Evolutionary conservation across 2,329 filamentous ascomycete genomes (phyloP), one percentile per base, ranked within the genome.

Genomic region (Paramyrothecium sp.): DNA sequence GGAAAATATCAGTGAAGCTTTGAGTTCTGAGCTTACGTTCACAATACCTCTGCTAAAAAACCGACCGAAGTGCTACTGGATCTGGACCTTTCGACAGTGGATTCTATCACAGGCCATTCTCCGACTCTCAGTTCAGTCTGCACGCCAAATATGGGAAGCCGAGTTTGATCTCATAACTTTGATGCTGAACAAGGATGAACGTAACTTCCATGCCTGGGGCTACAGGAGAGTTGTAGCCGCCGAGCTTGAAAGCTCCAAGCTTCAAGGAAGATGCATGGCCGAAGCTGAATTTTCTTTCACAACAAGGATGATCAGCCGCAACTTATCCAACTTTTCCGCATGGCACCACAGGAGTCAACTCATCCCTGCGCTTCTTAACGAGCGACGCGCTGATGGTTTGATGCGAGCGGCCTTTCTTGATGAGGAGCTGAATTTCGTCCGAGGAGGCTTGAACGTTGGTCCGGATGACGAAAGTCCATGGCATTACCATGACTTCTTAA

Each of bases 1-100:
- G 73, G 61, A 66, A 1, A 30, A 12, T 12, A 65, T 79, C 53
- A 59, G 78, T 47, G 76, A 85, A 3, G 69, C 89, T 33, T 81
- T 98, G 60, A 82, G 84, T 51, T 79, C 83, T 56, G 95, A 99
- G 70, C 80, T 98, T 33, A 77, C 78, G 51, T 97, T 97, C 69
- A 88, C 94, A 33, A 85, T 97, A 44, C 91, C 91, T 1, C 82
- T 98, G 21, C 83, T 98, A 53, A 82, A 91, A 62, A 86, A 92
- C 63, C 94, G 87, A 63, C 95, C 95, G 7, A 99, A 99, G 73
- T 98, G 95, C 80, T 99, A 99, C 78, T 98, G 95, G 94, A 94
- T 99, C 67, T 99, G 95, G 95, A 96, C 96, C 65, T 93, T 97
- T 74, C 88, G 95, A 26, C 76, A 89, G 51, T 99, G 95, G 93